Conservation (phyloP, 2,329 filamentous ascomycete genomes). For the Diplodia mutila region DNA sequence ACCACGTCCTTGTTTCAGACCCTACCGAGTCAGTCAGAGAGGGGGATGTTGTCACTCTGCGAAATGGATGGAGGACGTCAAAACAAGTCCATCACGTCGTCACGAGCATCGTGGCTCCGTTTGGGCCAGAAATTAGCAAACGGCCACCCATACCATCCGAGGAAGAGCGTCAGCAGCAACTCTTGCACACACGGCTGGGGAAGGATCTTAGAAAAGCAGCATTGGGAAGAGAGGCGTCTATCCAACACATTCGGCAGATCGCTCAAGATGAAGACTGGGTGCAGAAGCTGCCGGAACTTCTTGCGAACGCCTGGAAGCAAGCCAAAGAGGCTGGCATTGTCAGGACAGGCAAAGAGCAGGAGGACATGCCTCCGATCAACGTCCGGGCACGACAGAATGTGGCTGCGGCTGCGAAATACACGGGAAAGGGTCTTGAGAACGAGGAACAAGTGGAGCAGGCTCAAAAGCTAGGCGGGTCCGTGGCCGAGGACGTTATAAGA, state of each 20-base stretch:
- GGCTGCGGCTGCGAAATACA: background rate
- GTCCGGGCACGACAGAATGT: slow-evolving; percentile 1
- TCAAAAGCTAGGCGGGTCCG: background rate
- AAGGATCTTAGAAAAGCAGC: slow-evolving; percentile 61
- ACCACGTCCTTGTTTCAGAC: slow-evolving; percentile 75
- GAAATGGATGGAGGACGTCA: slow-evolving; percentile 66
- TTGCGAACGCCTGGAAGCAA: background rate
- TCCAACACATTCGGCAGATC: background rate
- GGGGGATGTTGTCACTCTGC: slow-evolving; percentile 76
- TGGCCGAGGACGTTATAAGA: background rate
- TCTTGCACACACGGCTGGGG: slow-evolving; percentile 58
- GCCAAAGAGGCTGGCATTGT: background rate
- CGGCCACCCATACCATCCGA: slow-evolving; percentile 68
- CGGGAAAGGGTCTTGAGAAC: slow-evolving; percentile 5
- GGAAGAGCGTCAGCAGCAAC: slow-evolving; percentile 62
- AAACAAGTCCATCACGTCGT: slow-evolving; percentile 75
- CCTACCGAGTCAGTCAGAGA: slow-evolving; percentile 72
- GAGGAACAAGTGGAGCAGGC: slow-evolving; percentile 4
- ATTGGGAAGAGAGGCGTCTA: slow-evolving; percentile 32
- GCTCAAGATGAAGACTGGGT: background rate
- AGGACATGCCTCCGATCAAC: background rate
- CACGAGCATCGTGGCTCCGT: slow-evolving; percentile 73
- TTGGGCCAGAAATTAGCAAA: slow-evolving; percentile 64
- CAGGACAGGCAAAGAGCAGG: background rate
- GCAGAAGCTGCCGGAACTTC: background rate